Base-by-base conservation (phyloP, 2,329 filamentous ascomycete species). In the Fusarium oligoseptatum region DNA sequence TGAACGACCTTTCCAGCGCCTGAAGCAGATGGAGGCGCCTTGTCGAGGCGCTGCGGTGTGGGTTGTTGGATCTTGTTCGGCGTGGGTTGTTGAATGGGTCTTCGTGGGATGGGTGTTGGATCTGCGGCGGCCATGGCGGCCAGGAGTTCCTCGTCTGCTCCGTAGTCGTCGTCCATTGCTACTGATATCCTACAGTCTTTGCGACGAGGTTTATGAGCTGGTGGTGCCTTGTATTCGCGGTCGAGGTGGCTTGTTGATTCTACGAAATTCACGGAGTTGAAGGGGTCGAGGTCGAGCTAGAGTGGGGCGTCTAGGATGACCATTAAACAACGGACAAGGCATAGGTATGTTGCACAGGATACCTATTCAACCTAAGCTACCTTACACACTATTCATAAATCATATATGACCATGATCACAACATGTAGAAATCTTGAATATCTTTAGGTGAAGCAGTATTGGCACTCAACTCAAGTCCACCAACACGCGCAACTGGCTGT, bases 1-100 rank as follows among this genome's bases (percentile, higher is more conserved):
- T 98, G 96, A 37, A 96, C 92, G 29, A 97, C 88, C 79, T 92
- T 93, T 43, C 86, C 80, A 43, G 81, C 81, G 4, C 82, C 74
- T 7, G 81, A 77, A 10, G 83, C 81, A 24, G 83, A 76, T n/a
- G 86, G 84, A 17, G 86, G 86, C 66, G 84, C 84, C 70, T 83
- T 86, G 76, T 90, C 88, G 39, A 92, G 83, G 8, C 87, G 85
- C 76, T 92, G 90, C 1, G 90, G 89, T 15, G 82, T 88, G 2
- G 85, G 88, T 73, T 86, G 85, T 71, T 83, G 83, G 43, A 86
- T 83, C 67, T 78, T 84, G 70, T 82, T 84, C n/a, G 87, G 81
- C 68, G 79, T 80, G 0, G 84, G 84, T 65, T 87, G 85, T 66
- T 83, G 83, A 61, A 82, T 72, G 32, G 80, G 66, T 41, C 41